These are phyloP conservation scores for Hericium rajendrae DNA, from an alignment of 768 basidiomycete genomes.

Conservation along the genomic window DNA sequence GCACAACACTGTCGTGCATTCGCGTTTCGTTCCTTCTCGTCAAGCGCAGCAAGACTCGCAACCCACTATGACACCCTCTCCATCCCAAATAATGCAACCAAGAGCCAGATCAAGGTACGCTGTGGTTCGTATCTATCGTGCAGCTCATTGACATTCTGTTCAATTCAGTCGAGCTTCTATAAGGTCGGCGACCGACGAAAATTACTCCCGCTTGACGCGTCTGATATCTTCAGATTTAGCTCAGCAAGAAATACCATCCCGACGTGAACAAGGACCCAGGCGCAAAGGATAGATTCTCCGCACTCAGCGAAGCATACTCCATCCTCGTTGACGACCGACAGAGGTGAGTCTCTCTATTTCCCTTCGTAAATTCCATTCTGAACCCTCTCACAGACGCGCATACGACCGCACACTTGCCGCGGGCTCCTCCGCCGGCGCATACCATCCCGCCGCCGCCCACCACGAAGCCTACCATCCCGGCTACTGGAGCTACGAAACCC, in stretches of 20 bases:
- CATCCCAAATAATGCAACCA: conserved; percentile 25
- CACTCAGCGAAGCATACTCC: conserved; percentile 38
- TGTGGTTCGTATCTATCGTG: not conserved
- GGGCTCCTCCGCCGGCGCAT: not conserved
- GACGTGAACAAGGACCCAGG: conserved; percentile 30
- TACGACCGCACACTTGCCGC: conserved; percentile 23
- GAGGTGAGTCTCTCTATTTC: conserved; percentile 23
- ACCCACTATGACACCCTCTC: conserved; percentile 28
- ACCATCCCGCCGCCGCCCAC: conserved; percentile 4
- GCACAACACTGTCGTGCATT: not conserved
- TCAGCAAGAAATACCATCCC: conserved; percentile 41
- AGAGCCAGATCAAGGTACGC: conserved; percentile 27
- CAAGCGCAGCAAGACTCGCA: not conserved
- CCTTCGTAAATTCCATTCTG: not conserved
- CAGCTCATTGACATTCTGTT: not conserved
- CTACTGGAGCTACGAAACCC: conserved; percentile 20
- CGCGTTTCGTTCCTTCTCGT: conserved; percentile 3
- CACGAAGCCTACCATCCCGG: conserved; percentile 8
- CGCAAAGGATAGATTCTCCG: conserved; percentile 33
- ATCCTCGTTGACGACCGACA: conserved; percentile 36
- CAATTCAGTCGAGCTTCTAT: conserved; percentile 26
- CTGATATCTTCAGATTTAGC: conserved; percentile 17
- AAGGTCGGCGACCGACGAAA: conserved; percentile 18
- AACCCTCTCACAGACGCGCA: conserved; percentile 17
- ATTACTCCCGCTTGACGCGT: not conserved